phyloP scores from a whole-genome alignment of 805 yeast species.

The Millerozyma miso region DNA sequence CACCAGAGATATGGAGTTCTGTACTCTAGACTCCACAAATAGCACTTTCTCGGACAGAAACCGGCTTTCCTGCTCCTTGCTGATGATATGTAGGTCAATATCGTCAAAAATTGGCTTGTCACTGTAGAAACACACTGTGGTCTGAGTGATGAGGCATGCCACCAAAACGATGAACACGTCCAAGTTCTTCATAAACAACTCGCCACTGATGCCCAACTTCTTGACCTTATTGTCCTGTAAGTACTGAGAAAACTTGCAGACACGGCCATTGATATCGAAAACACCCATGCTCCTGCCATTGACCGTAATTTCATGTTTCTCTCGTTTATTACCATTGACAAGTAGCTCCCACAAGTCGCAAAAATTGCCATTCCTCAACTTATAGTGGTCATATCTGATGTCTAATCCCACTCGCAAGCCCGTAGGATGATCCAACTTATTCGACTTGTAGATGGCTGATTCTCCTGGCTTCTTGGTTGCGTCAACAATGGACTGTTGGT shows the following conservation, averaged over 20 bases:
- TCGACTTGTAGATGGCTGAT: constrained; percentile 72
- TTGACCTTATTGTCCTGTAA: constrained; percentile 11
- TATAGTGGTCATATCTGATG: constrained; percentile 57
- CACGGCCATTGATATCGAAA: constrained; percentile 24
- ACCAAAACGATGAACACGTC: constrained; percentile 37
- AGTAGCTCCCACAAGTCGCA: constrained; percentile 69
- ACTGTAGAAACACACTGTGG: constrained; percentile 38
- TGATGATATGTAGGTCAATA: constrained; percentile 2
- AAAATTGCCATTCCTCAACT: constrained; percentile 68
- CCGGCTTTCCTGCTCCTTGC: constrained; percentile 1
- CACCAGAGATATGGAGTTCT: neutral
- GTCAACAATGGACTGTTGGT: constrained; percentile 62
- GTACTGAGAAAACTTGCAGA: constrained; percentile 17
- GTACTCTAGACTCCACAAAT: neutral
- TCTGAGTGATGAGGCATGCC: constrained; percentile 43
- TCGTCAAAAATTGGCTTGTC: constrained; percentile 7
- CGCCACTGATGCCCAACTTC: constrained; percentile 22
- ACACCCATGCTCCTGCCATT: constrained; percentile 14
- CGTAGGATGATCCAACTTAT: constrained; percentile 66
- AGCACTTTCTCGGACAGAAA: constrained; percentile 2
- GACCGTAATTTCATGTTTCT: constrained; percentile 18
- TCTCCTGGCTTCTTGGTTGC: constrained; percentile 63
- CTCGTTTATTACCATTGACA: constrained; percentile 21
- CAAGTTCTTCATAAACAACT: constrained; percentile 17
- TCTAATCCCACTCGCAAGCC: constrained; percentile 68